phyloP scores from a whole-genome alignment of 225 moss, liverwort and hornwort species.

The Physcomitrellopsis africana region DNA sequence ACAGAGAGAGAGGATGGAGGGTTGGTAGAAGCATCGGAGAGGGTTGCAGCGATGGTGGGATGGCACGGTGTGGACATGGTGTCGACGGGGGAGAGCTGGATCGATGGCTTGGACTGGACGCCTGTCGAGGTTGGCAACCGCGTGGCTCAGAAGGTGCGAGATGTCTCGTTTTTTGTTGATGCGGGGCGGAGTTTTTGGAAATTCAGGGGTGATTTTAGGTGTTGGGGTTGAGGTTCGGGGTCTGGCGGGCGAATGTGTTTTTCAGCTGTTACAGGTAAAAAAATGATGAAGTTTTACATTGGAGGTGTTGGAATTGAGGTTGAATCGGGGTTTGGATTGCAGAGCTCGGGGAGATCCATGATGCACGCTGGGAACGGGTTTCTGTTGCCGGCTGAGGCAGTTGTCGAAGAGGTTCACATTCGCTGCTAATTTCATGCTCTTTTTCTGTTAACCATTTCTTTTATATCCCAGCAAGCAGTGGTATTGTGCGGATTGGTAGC shows the following conservation, averaged over 20 bases:
- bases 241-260: too few relatives aligned
- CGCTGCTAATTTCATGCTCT: background rate
- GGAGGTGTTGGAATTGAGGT: background rate
- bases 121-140: slow-evolving; percentile 76
- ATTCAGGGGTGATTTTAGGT: too few relatives aligned
- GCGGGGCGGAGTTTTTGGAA: too few relatives aligned
- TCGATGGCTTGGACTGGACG: slow-evolving; percentile 90
- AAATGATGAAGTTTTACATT: too few relatives aligned
- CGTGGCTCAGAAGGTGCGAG: slow-evolving; percentile 37
- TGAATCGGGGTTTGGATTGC: slow-evolving; percentile 29
- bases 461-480: background rate
- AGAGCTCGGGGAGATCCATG: slow-evolving; percentile 56
- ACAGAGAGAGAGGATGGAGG: too few relatives aligned
- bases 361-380: slow-evolving; percentile 66
- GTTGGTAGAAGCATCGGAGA: background rate
- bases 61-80: slow-evolving; percentile 63
- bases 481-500: too few relatives aligned
- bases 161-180: background rate
- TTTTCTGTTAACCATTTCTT: background rate
- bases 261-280: too few relatives aligned
- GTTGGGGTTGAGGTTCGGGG: too few relatives aligned
- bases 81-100: slow-evolving; percentile 70
- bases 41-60: slow-evolving; percentile 49
- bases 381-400: slow-evolving; percentile 70
- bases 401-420: slow-evolving; percentile 71